These are phyloP conservation scores for Quercus variabilis DNA, from an alignment of 306 rosid species.

Conservation along the genomic window DNA sequence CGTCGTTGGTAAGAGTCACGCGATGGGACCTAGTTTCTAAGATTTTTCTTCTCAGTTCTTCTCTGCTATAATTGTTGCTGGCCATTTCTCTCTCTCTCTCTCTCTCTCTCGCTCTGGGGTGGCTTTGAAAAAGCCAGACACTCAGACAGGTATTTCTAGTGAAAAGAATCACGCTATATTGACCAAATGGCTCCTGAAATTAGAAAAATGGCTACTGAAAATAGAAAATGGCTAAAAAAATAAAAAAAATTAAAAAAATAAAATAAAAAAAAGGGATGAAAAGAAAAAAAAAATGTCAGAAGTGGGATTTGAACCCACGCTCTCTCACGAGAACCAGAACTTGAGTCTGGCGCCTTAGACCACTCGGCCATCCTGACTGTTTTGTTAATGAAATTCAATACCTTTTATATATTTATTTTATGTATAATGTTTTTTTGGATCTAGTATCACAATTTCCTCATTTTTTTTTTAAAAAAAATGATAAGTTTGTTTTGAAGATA, in stretches of 20 bases:
- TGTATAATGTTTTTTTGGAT: too few relatives aligned
- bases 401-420: too few relatives aligned
- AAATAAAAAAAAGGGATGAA: too few relatives aligned
- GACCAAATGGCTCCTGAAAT: background rate
- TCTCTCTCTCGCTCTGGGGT: background rate
- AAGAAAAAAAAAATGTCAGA: background rate
- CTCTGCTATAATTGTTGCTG: conserved; percentile 27
- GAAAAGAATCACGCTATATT: background rate
- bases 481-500: too few relatives aligned
- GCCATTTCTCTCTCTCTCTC: conserved; percentile 30
- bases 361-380: background rate
- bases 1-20: conserved; percentile 63
- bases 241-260: background rate
- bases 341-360: conserved; percentile 13
- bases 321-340: conserved; percentile 10
- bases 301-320: conserved; percentile 11
- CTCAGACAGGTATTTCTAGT: conserved; percentile 34
- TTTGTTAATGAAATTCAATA: too few relatives aligned
- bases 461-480: too few relatives aligned
- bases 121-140: background rate
- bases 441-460: too few relatives aligned
- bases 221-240: background rate
- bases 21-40: conserved; percentile 60
- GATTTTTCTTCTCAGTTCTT: conserved; percentile 55
- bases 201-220: background rate